Base-by-base conservation (phyloP, 108 stramenopile species). In the Skeletonema grethae region DNA sequence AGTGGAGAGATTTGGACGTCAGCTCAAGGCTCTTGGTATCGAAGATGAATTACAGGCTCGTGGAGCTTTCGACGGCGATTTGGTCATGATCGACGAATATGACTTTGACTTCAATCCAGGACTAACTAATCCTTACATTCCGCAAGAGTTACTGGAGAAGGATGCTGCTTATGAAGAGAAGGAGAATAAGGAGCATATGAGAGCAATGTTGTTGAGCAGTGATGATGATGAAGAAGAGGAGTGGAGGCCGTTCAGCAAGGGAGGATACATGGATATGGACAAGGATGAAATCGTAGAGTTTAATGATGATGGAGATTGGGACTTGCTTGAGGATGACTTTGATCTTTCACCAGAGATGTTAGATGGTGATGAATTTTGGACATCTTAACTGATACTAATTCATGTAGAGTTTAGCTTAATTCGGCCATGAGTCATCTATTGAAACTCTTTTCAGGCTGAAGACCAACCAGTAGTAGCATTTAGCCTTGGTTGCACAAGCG, bases 81-180 rank as follows among this genome's bases (percentile, higher is more conserved):
- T 94, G 46, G 91, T 97, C 69, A 95, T 96, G 97, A 86, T 97
- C 29, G 94, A 85, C 58, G 70, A 85, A 56, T 97, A 83, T 71
- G 96, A 97, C 72, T 96, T 96, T 70, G 91, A 94, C 35, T 96
- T 94, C 69, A 79, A 84, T 25, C 92, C 95, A 30, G 82, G 86
- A 36, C 63, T 85, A 67, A 90, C 85, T 53, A 96, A 96, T 72
- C 77, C 81, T 16, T 96, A 94, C 80, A 88, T 96, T 61, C 95
- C 95, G n/a, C 69, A 82, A 53, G 90, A 96, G 36, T 70, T 94
- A 31, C 57, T 96, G 74, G 92, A 94, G 56, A 81, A 65, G 43
- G 95, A 96, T 64, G 78, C 66, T 15, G 24, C 77, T 30, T 84
- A 78, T 61, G 85, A 84, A 22, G 81, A 72, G 36, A 58, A 82